phyloP scores from a whole-genome alignment of 495 filamentous ascomycete genomes.

The Trichocladium uniseriatum region DNA sequence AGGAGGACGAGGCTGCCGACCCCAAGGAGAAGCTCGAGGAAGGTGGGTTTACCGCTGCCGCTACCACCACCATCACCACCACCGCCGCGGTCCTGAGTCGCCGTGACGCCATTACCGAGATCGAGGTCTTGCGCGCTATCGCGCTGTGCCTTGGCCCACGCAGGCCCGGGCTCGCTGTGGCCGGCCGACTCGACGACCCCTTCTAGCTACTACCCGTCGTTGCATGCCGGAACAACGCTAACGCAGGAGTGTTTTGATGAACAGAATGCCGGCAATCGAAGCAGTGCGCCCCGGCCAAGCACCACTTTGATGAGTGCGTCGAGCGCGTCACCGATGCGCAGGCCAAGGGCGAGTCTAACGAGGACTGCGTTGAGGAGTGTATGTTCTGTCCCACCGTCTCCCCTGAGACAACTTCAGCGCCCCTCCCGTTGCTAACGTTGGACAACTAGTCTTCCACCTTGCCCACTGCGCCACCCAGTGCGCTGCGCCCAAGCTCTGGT shows the following conservation, averaged over 20 bases:
- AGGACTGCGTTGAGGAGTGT: slow-evolving; percentile 99
- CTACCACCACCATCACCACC: neutral
- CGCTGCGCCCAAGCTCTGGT: slow-evolving; percentile 92
- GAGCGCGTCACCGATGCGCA: slow-evolving; percentile 76
- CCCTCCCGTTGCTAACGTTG: neutral
- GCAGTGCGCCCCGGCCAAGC: slow-evolving; percentile 78
- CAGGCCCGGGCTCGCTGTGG: neutral
- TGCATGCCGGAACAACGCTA: slow-evolving; percentile 10
- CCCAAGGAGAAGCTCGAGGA: slow-evolving; percentile 81
- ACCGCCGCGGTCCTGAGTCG: neutral
- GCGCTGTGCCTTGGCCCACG: neutral
- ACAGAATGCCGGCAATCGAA: slow-evolving; percentile 81
- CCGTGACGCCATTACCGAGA: neutral
- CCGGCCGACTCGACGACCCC: neutral
- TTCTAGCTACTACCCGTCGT: neutral
- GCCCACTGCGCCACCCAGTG: slow-evolving; percentile 85
- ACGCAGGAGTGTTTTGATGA: slow-evolving; percentile 16
- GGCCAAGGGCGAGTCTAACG: slow-evolving; percentile 52
- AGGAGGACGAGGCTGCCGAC: slow-evolving; percentile 84
- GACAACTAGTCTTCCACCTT: slow-evolving; percentile 82
- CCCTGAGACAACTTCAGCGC: too few species aligned
- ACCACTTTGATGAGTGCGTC: slow-evolving; percentile 96
- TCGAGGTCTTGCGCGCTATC: neutral
- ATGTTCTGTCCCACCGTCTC: slow-evolving; percentile 38
- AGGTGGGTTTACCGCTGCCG: slow-evolving; percentile 51